Evolutionary conservation across 306 rosid genomes (phyloP), one percentile per base, ranked within the genome.

Genomic region (Sechiopsis laciniata): DNA sequence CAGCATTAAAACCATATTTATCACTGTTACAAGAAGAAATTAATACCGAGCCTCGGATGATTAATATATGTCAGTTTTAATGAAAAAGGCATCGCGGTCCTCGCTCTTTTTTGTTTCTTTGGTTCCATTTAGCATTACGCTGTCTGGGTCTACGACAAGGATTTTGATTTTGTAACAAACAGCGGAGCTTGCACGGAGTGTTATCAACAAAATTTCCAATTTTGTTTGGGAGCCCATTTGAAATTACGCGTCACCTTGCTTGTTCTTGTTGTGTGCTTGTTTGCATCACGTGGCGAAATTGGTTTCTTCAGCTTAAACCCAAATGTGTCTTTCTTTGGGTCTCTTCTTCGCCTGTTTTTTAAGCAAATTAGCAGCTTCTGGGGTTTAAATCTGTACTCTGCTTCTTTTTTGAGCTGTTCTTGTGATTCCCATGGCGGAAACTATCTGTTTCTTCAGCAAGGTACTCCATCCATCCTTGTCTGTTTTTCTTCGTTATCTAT

Each of bases 401-500:
- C 64, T 78, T 17, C 32, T 1, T 37, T 64, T 64, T 76, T 26
- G 46, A 14, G 74, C 77, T 60, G 59, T 57, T 61, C 71, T 59
- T 63, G 45, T 71, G 63, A 29, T 67, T 79, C 63, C 85, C 48
- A 92, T 93, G 98, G 90, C 85, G 10, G 97, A 79, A 82, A 79
- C 73, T 76, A 76, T 81, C 82, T 87, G 83, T 65, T 86, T 90
- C 79, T 66, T 80, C 82, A 82, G 80, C 85, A 89, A 93, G 98
- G 98, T 93, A 68, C 79, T 76, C 75, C 14, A 26, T 26, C n/a
- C n/a, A n/a, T 78, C 24, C 4, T 72, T 29, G 3, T 37, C 42
- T 32, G 17, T 26, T 20, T 6, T 55, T 9, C 12, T 26, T 9
- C 12, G 15, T 63, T 74, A 0, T 51, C 54, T 77, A 56, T 15